Percentiles rank a stretch among this genome's conserved stretches.
Conservation (phyloP, 2,329 filamentous ascomycete species). For the Penicillium sp. region DNA sequence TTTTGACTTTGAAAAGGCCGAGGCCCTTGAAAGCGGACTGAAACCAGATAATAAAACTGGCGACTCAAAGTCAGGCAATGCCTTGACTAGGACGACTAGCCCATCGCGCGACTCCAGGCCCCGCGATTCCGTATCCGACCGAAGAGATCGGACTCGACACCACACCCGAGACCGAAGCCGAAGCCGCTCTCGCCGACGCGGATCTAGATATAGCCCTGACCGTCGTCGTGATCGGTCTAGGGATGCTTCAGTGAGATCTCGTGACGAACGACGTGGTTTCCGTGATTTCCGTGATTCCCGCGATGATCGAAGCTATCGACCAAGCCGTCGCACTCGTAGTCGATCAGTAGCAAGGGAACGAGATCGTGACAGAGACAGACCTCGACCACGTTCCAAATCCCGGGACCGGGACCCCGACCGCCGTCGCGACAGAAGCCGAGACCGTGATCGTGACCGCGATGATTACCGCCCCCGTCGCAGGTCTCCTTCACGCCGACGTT, state of each 20-base stretch:
- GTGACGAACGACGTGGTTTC: slow-evolving; percentile 34
- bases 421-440: slow-evolving; percentile 23
- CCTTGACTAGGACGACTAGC: slow-evolving; percentile 30
- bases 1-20: slow-evolving; percentile 51
- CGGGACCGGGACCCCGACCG: slow-evolving; percentile 24
- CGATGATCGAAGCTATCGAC: slow-evolving; percentile 35
- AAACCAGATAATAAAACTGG: slow-evolving; percentile 32
- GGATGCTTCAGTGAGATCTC: slow-evolving; percentile 29
- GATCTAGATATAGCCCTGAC: slow-evolving; percentile 32
- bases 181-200: slow-evolving; percentile 29
- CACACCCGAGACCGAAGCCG: slow-evolving; percentile 30
- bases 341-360: slow-evolving; percentile 29
- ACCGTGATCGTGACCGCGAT: slow-evolving; percentile 15
- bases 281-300: slow-evolving; percentile 35
- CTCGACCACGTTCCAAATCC: slow-evolving; percentile 16
- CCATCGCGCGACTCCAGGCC: slow-evolving; percentile 30
- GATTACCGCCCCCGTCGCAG: slow-evolving; percentile 27
- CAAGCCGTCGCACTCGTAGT: slow-evolving; percentile 36
- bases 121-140: slow-evolving; percentile 29
- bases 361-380: slow-evolving; percentile 18
- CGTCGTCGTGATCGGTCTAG: slow-evolving; percentile 30
- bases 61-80: slow-evolving; percentile 29
- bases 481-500: slow-evolving; percentile 22
- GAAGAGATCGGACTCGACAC: slow-evolving; percentile 24
- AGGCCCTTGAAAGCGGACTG: slow-evolving; percentile 41